A percentile compares a stretch with the other conserved stretches of the same genome.
phyloP scores from a whole-genome alignment of 1,284 basidiomycete genomes.

The Tilletia walkeri region DNA sequence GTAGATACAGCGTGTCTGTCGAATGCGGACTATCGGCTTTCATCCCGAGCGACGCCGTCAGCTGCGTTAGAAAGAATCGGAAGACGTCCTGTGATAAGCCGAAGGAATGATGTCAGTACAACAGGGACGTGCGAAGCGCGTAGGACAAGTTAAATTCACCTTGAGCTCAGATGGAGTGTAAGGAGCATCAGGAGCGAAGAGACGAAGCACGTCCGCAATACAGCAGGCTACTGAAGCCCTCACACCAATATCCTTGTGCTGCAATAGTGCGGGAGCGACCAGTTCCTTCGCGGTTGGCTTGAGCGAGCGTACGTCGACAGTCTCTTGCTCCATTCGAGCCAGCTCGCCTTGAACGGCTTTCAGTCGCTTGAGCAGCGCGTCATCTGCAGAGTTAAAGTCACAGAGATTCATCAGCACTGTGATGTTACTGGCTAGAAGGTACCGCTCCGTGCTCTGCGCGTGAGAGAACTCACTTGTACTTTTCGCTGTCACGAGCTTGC shows the following conservation, averaged over 20 bases:
- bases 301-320: constrained; percentile 73
- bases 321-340: constrained; percentile 80
- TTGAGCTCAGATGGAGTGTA: constrained; percentile 79
- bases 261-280: constrained; percentile 72
- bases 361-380: constrained; percentile 4
- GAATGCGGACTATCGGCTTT: constrained; percentile 31
- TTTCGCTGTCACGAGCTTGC: constrained; percentile 4
- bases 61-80: constrained; percentile 63
- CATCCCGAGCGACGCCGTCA: constrained; percentile 31
- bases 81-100: constrained; percentile 38
- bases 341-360: constrained; percentile 74
- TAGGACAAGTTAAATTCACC: constrained; percentile 47
- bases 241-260: constrained; percentile 90
- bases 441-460: neutral
- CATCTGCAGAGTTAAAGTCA: neutral
- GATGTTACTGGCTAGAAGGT: neutral
- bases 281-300: constrained; percentile 73
- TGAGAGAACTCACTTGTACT: neutral
- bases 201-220: constrained; percentile 83
- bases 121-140: neutral
- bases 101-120: constrained; percentile 14
- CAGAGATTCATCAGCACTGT: neutral
- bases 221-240: constrained; percentile 92
- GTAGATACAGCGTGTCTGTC: constrained; percentile 65
- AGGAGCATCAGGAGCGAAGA: constrained; percentile 95